A percentile compares a stretch with the other conserved stretches of the same genome.
Conservation (phyloP, 257 asterid genomes). For the Solanum bulbocastanum region DNA sequence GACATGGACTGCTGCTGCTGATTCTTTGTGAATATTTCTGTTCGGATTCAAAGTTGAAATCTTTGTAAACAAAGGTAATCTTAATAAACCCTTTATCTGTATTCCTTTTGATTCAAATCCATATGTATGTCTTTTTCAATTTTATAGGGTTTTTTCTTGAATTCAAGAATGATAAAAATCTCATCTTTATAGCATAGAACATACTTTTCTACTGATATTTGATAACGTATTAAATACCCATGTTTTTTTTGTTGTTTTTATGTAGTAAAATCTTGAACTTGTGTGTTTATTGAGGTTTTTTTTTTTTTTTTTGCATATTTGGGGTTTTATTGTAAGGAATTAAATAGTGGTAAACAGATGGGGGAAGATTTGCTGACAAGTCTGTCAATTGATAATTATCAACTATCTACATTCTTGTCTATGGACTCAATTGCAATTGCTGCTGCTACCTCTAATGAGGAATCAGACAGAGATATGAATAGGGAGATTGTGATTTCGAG, state of each 20-base stretch:
- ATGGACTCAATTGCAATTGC: slow-evolving; percentile 45
- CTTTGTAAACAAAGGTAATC: neutral
- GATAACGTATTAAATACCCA: neutral
- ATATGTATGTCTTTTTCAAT: neutral
- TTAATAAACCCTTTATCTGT: neutral
- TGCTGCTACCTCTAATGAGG: slow-evolving; percentile 47
- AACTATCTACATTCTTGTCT: slow-evolving; percentile 54
- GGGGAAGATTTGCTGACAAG: slow-evolving; percentile 42
- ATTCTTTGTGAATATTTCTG: slow-evolving; percentile 14
- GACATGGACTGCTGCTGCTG: slow-evolving; percentile 6
- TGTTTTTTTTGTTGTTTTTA: neutral
- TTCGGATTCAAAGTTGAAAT: neutral
- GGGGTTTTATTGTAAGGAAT: neutral
- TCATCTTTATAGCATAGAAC: neutral
- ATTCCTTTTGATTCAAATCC: neutral
- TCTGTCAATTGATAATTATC: slow-evolving; percentile 57
- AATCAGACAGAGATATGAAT: slow-evolving; percentile 45
- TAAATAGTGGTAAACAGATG: slow-evolving; percentile 25
- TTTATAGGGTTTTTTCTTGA: neutral
- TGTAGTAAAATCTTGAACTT: neutral
- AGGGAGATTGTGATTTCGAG: slow-evolving; percentile 35
- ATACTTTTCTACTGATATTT: neutral
- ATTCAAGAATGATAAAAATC: neutral
- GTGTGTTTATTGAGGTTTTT: neutral
- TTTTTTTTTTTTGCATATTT: neutral